Percentiles rank a stretch among this genome's conserved stretches.
Conservation (phyloP, 257 asterid genomes). For the Nicotiana benthamiana region DNA sequence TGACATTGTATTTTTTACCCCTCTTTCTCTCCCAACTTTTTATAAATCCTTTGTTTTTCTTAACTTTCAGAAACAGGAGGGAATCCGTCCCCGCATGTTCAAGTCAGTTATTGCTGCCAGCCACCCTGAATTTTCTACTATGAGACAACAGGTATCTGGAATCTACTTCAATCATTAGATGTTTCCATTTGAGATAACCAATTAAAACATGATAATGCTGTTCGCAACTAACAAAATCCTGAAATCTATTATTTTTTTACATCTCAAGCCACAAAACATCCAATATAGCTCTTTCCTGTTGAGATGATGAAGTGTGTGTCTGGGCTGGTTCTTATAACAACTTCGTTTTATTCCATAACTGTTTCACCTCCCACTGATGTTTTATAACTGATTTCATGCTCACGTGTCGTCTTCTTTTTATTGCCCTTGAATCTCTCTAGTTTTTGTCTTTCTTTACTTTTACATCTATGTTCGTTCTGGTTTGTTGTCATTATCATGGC, state of each 20-base stretch:
- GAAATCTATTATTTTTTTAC: no score
- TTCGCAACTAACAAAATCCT: no score
- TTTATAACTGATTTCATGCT: no score
- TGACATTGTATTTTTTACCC: neutral
- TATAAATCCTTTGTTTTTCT: neutral
- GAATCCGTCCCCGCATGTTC: constrained; percentile 96
- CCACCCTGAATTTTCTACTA: constrained; percentile 94
- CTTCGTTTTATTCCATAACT: neutral
- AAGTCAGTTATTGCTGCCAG: constrained; percentile 96
- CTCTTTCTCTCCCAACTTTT: neutral
- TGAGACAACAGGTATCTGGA: constrained; percentile 85
- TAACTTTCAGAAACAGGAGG: constrained; percentile 73
- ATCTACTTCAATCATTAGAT: neutral
- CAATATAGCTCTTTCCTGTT: no score
- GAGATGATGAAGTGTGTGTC: no score
- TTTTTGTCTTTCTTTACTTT: neutral
- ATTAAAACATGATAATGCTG: neutral
- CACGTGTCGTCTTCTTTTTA: neutral
- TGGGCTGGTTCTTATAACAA: no score
- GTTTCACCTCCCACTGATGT: neutral
- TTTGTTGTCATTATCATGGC: neutral
- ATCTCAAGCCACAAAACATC: no score
- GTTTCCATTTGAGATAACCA: no score
- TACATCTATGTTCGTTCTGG: neutral
- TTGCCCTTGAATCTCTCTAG: neutral